These are phyloP conservation scores for Trebouxia gelatinosa DNA, from an alignment of 163 green algal species.

Conservation along the genomic window DNA sequence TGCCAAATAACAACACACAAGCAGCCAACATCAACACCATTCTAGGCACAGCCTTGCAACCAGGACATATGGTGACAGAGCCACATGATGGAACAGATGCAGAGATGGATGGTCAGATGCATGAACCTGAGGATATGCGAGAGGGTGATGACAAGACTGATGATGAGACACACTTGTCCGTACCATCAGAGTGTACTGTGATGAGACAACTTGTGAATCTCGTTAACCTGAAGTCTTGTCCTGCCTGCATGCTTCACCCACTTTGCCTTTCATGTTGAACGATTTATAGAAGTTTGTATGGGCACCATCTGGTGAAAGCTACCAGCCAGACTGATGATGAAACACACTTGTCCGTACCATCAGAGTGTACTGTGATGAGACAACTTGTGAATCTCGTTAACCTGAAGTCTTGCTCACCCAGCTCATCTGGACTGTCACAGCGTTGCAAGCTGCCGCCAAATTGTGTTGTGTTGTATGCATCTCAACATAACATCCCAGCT, in stretches of 20 bases:
- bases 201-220: constrained; percentile 30
- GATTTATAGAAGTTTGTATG: no score
- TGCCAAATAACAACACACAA: no score
- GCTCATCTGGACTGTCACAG: not conserved
- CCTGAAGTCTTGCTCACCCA: constrained; percentile 10
- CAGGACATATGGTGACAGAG: no score
- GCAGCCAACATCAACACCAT: no score
- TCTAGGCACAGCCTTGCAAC: no score
- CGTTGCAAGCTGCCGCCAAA: not conserved
- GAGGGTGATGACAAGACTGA: not conserved
- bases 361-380: constrained; percentile 22
- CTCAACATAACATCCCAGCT: not conserved
- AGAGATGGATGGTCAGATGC: no score
- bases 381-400: constrained; percentile 30
- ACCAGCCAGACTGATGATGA: constrained; percentile 13
- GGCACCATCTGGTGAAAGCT: no score
- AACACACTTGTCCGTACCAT: constrained; percentile 25
- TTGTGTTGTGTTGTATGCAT: not conserved
- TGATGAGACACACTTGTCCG: constrained; percentile 25
- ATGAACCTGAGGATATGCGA: no score
- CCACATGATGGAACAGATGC: no score
- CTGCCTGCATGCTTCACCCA: no score
- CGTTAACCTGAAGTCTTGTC: constrained; percentile 21
- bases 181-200: constrained; percentile 24
- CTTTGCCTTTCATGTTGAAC: no score